Evolutionary conservation across 169 alveolate genomes (phyloP), one percentile per base, ranked within the genome.

Genomic region (Ichthyophthirius multifiliis): DNA sequence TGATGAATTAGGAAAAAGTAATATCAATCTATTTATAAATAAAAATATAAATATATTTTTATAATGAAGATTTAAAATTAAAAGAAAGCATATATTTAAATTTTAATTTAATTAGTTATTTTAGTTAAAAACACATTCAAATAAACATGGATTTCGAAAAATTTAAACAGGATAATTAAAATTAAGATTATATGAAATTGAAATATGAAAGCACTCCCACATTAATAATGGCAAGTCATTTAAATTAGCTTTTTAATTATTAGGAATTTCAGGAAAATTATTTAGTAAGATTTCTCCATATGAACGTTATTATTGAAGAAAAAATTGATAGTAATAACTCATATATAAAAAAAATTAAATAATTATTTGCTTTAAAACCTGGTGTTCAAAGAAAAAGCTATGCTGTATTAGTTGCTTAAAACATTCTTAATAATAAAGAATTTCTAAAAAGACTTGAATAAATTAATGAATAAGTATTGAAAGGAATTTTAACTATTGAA

Each of bases 1-100:
- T 10, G 71, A 55, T 55, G 71, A 55, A n/a, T 55, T 55, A 7
- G 71, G 71, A 55, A 55, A 55, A 9, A 55, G 71, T 55, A 55
- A 55, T 55, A 15, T 55, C 13, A 9, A 41, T 9, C 13, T 9
- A 41, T 7, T 41, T 9, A 41, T 9, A 13, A 4, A 55, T 27
- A 1, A 20, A 10, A 10, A 3, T 10, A 20, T 1, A 20, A 55
- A 0, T 1, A 27, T n/a, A 0, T 13, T 0, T 0, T 18, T 0
- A 13, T 27, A 27, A 0, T 10, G 13, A 2, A 55, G 71, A 55
- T 55, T 55, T 55, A 1, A 55, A 39, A 23, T 9, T 55, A 5
- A 20, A 16, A 3, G 71, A 55, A 13, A 55, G 71, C 18, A 27
- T 55, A 27, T 27, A 23, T 10, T 6, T 55, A 3, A 55, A 55